A percentile compares a stretch with the other conserved stretches of the same genome.
phyloP scores from a whole-genome alignment of 2,329 filamentous ascomycete species.

The Macrophomina pseudophaseolina region DNA sequence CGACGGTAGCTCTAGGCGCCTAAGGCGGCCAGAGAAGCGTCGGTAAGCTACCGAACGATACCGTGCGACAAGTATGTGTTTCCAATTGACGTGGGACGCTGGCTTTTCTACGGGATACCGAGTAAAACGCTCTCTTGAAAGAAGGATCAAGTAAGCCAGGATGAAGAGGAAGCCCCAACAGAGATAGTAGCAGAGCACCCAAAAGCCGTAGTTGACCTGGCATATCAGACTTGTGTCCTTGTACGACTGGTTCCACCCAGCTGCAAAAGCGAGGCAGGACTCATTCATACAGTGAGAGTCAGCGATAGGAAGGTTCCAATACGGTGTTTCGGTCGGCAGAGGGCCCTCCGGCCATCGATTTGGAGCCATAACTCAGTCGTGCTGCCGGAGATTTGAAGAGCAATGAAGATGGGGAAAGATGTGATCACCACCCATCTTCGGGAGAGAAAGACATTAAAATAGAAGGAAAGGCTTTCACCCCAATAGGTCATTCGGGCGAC shows the following conservation, averaged over 20 bases:
- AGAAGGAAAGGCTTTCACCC: not conserved
- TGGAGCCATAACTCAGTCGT: not conserved
- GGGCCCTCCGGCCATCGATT: slow-evolving; percentile 24
- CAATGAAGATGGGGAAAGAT: not conserved
- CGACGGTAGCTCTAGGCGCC: slow-evolving; percentile 29
- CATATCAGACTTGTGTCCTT: slow-evolving; percentile 27
- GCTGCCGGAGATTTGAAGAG: not conserved
- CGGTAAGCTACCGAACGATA: slow-evolving; percentile 31
- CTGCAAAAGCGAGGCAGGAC: not conserved
- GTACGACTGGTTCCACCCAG: slow-evolving; percentile 27
- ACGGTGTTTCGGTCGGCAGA: slow-evolving; percentile 14
- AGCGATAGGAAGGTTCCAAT: slow-evolving; percentile 29
- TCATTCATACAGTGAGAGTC: slow-evolving; percentile 28
- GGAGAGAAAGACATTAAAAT: not conserved
- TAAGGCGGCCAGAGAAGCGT: slow-evolving; percentile 29
- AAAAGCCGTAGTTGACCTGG: slow-evolving; percentile 29
- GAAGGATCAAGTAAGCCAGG: slow-evolving; percentile 26
- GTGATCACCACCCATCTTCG: not conserved
- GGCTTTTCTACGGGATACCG: not conserved
- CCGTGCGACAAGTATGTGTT: slow-evolving; percentile 23
- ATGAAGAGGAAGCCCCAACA: slow-evolving; percentile 29
- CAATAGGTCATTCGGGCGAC: not conserved
- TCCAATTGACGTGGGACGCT: not conserved
- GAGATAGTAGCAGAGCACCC: slow-evolving; percentile 31
- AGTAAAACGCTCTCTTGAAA: not conserved